phyloP scores from a whole-genome alignment of 495 filamentous ascomycete genomes.

The Beverwykella pulmonaria region DNA sequence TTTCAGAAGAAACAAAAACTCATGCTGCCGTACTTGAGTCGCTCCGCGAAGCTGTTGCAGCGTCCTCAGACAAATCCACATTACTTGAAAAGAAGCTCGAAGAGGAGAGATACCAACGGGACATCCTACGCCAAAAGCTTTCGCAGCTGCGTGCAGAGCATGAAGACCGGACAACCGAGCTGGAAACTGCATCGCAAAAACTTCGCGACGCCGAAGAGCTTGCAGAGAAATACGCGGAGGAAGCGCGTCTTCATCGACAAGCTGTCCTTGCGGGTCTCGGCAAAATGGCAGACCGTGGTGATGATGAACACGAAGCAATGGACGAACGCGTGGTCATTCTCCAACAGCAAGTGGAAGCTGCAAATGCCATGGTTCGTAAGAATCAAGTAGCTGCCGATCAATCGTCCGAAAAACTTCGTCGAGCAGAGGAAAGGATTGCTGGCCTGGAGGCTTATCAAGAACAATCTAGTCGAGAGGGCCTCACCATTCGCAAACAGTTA shows the following conservation, averaged over 20 bases:
- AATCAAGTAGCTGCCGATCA: conserved; percentile 89
- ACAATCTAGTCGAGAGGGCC: conserved; percentile 88
- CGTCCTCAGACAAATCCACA: conserved; percentile 72
- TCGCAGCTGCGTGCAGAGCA: conserved; percentile 79
- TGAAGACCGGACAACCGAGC: conserved; percentile 77
- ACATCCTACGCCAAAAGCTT: conserved; percentile 77
- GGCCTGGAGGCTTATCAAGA: conserved; percentile 96
- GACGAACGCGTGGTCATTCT: conserved; percentile 77
- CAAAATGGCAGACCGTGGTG: conserved; percentile 60
- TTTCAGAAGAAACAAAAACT: conserved; percentile 65
- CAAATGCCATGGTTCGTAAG: conserved; percentile 77
- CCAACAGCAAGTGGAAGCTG: conserved; percentile 75
- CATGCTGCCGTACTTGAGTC: conserved; percentile 71
- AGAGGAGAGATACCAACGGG: conserved; percentile 76
- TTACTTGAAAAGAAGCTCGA: conserved; percentile 80
- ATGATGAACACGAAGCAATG: conserved; percentile 56
- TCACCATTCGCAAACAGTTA: conserved; percentile 85
- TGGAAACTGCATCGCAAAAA: conserved; percentile 72
- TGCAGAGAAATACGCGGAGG: conserved; percentile 81
- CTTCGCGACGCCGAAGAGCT: conserved; percentile 87
- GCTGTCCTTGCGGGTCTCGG: conserved; percentile 83
- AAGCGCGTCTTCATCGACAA: conserved; percentile 82
- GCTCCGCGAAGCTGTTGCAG: conserved; percentile 75
- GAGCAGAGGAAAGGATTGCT: conserved; percentile 93
- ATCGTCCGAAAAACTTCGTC: conserved; percentile 83